Evolutionary conservation across 148 eudicot genomes (phyloP).

Genomic region (Salicornia ramosissima): DNA sequence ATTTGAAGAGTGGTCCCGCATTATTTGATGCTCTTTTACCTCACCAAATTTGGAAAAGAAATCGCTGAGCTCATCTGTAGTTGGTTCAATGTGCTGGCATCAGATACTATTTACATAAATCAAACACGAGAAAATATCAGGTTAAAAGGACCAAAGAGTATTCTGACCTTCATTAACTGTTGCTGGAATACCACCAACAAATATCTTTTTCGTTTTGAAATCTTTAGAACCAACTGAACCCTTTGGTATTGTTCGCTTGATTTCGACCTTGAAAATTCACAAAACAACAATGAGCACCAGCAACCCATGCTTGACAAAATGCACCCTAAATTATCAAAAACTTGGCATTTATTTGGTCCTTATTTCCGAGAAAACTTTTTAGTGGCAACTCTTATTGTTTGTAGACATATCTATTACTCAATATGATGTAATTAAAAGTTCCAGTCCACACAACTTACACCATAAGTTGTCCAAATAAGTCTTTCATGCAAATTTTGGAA

Average conservation of each 20-base stretch:
- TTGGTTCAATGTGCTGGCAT: slow-evolving; percentile 2
- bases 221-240: slow-evolving; percentile 48
- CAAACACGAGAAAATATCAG: background rate
- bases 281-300: background rate
- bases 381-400: background rate
- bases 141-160: background rate
- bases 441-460: background rate
- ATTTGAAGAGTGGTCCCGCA: slow-evolving; percentile 51
- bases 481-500: too few species aligned
- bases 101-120: background rate
- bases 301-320: background rate
- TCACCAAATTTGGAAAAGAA: slow-evolving; percentile 52
- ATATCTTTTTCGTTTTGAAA: slow-evolving; percentile 54
- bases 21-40: slow-evolving; percentile 53
- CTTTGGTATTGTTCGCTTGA: slow-evolving; percentile 59
- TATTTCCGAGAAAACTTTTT: background rate
- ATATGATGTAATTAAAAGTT: too few species aligned
- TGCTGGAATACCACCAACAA: slow-evolving; percentile 63
- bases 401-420: background rate
- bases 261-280: slow-evolving; percentile 43
- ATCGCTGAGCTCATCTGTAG: slow-evolving; percentile 48
- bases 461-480: background rate
- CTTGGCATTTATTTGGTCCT: background rate
- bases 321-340: background rate
- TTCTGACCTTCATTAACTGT: slow-evolving; percentile 45